A percentile compares a stretch with the other conserved stretches of the same genome.
These are phyloP conservation scores for Neonothopanus nambi DNA, from an alignment of 1,284 basidiomycete species.

Conservation along the genomic window DNA sequence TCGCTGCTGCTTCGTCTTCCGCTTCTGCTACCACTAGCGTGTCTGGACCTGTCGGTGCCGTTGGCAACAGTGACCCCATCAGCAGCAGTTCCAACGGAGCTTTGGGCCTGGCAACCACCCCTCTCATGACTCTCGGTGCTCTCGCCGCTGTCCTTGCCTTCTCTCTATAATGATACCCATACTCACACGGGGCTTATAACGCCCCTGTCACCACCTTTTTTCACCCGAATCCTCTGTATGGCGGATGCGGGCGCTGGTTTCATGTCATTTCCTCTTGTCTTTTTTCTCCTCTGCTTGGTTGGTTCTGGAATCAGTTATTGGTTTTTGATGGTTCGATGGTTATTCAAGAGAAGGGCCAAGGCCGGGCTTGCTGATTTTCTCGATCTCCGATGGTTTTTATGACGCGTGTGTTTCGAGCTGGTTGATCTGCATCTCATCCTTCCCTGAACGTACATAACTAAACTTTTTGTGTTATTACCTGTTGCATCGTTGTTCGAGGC, in stretches of 20 bases:
- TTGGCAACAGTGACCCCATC: conserved; percentile 12
- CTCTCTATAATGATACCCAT: conserved; percentile 11
- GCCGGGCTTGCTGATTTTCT: conserved; percentile 12
- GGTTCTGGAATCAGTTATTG: conserved; percentile 6
- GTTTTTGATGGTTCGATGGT: conserved; percentile 2
- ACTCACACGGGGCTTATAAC: conserved; percentile 7
- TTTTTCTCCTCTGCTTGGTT: background rate
- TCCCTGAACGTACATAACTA: background rate
- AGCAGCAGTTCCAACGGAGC: conserved; percentile 8
- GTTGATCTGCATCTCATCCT: conserved; percentile 6
- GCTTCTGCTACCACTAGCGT: background rate
- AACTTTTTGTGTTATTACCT: background rate
- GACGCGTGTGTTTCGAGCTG: conserved; percentile 4
- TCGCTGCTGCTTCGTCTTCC: background rate
- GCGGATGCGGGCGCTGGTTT: background rate
- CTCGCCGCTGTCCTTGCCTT: conserved; percentile 11
- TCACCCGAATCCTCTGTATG: conserved; percentile 9
- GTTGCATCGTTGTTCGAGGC: background rate
- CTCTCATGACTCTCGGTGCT: conserved; percentile 13
- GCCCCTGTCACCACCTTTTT: conserved; percentile 3
- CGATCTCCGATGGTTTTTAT: conserved; percentile 1
- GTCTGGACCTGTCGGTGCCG: conserved; percentile 12
- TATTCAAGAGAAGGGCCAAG: background rate
- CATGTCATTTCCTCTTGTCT: background rate
- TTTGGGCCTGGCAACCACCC: conserved; percentile 4